Base-by-base conservation (phyloP, 805 yeast species). In the Cyberlindnera lachancei region DNA sequence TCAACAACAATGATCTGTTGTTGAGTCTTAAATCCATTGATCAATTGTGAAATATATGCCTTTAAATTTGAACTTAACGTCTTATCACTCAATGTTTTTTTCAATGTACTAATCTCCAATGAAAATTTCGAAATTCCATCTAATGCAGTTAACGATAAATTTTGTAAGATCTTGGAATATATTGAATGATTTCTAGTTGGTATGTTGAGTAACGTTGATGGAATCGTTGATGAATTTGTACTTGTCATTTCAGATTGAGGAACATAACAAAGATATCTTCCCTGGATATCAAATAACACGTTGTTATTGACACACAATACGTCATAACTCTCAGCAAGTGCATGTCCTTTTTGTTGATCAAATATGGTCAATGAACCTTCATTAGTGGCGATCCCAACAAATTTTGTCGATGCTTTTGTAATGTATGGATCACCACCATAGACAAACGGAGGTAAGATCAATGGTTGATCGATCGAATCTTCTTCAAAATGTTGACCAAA, bases 101-200 rank as follows among this genome's bases (percentile, higher is more conserved):
- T 41, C 25, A 35, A 12, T 2, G 38, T 17, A 3, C 37, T 29
- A 5, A 65, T 48, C 35, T 72, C 75, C n/a, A n/a, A n/a, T 0
- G 78, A 62, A 7, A 75, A 44, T 41, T 61, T 64, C 40, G 60
- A 55, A 12, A 71, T 43, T 10, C 71, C 66, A 50, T 72, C 82
- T 13, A 75, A 50, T 0, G 82, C 75, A 3, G 68, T 59, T 34
- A 64, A 61, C 3, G 79, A 70, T 11, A 76, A 43, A 12, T 63
- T 58, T 9, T 68, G 63, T 33, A 75, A 47, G 1, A 76, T 33
- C 33, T 39, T 48, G 12, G 45, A 37, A 25, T 48, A 46, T 7
- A 46, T 36, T 5, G 53, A 48, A 8, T 33, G 41, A 18, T 38
- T 45, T 8, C 45, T 39, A 3, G 37, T 24, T 15, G 51, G 47